Evolutionary conservation across 345 rosid species (phyloP), one percentile per base, ranked within the genome.

Genomic region (Sonneratia alba): DNA sequence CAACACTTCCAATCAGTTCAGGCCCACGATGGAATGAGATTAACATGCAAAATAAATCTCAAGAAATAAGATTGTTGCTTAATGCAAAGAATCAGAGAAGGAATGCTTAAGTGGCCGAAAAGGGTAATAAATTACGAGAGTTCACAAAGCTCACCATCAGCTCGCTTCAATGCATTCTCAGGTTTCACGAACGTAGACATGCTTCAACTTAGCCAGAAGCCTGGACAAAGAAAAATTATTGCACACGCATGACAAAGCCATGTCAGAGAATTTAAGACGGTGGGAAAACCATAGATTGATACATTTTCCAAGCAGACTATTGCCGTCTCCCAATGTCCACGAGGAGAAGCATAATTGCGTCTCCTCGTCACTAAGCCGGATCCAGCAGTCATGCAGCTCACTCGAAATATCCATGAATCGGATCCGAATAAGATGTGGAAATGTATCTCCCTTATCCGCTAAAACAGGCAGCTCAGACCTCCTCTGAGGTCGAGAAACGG

Each of bases 101-200:
- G 9, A 40, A 27, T 27, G 32, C 32, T 27, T 27, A 27, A 27
- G 32, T 27, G 43, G 9, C 43, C 0, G 43, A 40, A 40, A 8
- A 40, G 43, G 32, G 32, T 27, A 40, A 40, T 40, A 40, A 4
- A 47, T 13, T 47, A 47, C 15, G 51, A 13, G 2, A 47, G 14
- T 40, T 40, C 43, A 4, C 5, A 47, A 47, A 13, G 3, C 84
- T 81, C 65, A 91, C 98, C 97, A 85, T 93, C 97, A 49, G 97
- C 98, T 66, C 97, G 91, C 87, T 91, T 91, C 68, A 93, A 71
- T 0, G 98, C 98, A 64, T 91, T 91, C 83, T 93, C 96, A 0
- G 97, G 96, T 79, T 93, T 93, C 70, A 90, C 87, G 77, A 83
- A 93, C 45, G 78, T 85, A 74, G 90, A 75, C 98, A 93, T 93